Percentiles rank a stretch among this genome's conserved stretches.
phyloP scores from a whole-genome alignment of 352 stramenopile genomes.

The Hyphochytrium catenoides region DNA sequence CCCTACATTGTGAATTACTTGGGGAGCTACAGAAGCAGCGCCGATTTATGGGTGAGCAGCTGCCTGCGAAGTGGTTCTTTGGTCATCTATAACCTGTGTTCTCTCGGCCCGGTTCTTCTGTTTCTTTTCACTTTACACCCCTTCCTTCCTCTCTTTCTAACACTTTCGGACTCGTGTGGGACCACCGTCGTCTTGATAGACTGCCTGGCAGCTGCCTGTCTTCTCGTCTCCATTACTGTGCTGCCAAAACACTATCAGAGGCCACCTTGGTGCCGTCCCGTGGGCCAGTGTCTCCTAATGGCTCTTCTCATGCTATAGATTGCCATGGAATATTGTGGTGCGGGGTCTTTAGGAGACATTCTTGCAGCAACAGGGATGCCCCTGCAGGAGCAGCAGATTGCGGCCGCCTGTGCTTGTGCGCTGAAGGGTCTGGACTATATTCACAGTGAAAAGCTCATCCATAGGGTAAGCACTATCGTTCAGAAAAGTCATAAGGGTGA shows the following conservation, averaged over 20 bases:
- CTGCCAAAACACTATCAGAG: too few relatives aligned
- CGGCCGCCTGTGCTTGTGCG: conserved; percentile 35
- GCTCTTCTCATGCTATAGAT: conserved; percentile 26
- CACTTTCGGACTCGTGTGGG: too few relatives aligned
- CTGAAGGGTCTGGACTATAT: conserved; percentile 44
- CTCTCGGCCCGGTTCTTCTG: background rate
- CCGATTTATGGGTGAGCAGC: conserved; percentile 21
- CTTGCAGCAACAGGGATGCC: conserved; percentile 22
- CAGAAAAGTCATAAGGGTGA: too few relatives aligned
- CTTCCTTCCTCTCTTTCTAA: too few relatives aligned
- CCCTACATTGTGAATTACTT: conserved; percentile 63
- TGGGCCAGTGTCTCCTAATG: too few relatives aligned
- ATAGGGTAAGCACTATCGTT: conserved; percentile 16
- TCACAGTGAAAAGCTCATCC: conserved; percentile 42
- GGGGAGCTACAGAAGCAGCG: conserved; percentile 40
- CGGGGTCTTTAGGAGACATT: conserved; percentile 50
- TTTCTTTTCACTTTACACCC: too few relatives aligned
- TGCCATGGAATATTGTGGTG: conserved; percentile 63
- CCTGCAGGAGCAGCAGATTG: conserved; percentile 35
- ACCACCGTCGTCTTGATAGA: too few relatives aligned
- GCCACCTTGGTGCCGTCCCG: too few relatives aligned
- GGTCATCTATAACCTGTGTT: background rate
- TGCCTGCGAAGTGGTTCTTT: background rate
- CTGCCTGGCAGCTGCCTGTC: too few relatives aligned
- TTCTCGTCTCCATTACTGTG: too few relatives aligned